Evolutionary conservation across 2,329 filamentous ascomycete species (phyloP).

Genomic region (Pseudogymnoascus sp.): DNA sequence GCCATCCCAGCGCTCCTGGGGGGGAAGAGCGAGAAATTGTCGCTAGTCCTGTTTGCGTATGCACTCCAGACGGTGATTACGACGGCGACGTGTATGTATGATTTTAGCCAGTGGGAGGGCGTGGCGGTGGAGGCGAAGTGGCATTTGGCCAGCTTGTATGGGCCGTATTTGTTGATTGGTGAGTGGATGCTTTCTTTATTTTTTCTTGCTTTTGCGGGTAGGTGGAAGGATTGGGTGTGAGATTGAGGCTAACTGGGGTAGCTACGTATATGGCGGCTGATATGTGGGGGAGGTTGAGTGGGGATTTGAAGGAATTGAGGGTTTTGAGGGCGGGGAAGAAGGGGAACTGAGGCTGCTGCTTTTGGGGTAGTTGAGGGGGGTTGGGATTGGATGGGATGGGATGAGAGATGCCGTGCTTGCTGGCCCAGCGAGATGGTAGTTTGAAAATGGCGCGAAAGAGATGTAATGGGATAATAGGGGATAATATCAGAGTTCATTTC

Average conservation of each 20-base stretch:
- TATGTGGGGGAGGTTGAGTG: slow-evolving; percentile 31
- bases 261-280: slow-evolving; percentile 37
- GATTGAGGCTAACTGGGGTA: slow-evolving; percentile 13
- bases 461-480: background rate
- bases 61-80: slow-evolving; percentile 53
- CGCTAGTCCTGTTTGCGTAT: slow-evolving; percentile 54
- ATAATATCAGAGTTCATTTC: background rate
- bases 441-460: background rate
- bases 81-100: slow-evolving; percentile 54
- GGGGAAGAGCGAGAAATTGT: slow-evolving; percentile 19
- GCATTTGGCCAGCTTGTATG: slow-evolving; percentile 45
- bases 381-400: background rate
- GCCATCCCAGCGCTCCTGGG: too few species aligned
- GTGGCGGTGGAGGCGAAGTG: slow-evolving; percentile 39
- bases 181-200: slow-evolving; percentile 25
- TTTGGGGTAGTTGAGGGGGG: background rate
- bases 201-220: background rate
- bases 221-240: background rate
- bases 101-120: slow-evolving; percentile 50
- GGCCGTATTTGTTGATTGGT: slow-evolving; percentile 50
- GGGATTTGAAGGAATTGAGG: background rate
- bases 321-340: slow-evolving; percentile 2
- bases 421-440: background rate
- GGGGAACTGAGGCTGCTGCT: background rate
- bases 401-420: background rate